phyloP scores from a whole-genome alignment of 139 green algal species.

The Mychonastes homosphaera region DNA sequence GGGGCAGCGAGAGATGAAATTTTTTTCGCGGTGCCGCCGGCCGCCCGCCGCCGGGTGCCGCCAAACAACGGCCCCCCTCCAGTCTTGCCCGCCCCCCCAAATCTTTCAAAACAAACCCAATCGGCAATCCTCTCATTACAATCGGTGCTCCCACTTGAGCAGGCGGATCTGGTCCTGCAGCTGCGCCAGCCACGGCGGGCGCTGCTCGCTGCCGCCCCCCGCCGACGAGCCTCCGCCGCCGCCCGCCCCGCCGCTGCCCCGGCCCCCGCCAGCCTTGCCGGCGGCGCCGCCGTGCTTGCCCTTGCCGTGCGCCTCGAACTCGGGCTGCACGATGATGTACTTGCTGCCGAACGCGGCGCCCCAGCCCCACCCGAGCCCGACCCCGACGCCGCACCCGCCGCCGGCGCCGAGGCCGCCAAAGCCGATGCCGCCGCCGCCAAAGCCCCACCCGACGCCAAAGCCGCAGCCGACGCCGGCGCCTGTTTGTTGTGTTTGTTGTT shows the following conservation, averaged over 20 bases:
- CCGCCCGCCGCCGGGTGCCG: too few relatives aligned
- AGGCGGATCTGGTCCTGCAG: constrained; percentile 21
- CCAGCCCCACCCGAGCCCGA: constrained; percentile 44
- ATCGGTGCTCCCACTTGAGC: constrained; percentile 20
- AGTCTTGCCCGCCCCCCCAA: too few relatives aligned
- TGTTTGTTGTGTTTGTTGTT: constrained; percentile 17
- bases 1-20: too few relatives aligned
- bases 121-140: too few relatives aligned
- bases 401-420: constrained; percentile 20
- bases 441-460: constrained; percentile 49
- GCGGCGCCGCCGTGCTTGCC: neutral
- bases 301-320: constrained; percentile 15
- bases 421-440: constrained; percentile 19
- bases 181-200: constrained; percentile 17
- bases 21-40: too few relatives aligned
- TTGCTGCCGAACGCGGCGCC: constrained; percentile 38
- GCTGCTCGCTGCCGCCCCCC: too few relatives aligned
- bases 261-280: too few relatives aligned
- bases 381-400: constrained; percentile 42
- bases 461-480: constrained; percentile 39
- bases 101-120: too few relatives aligned
- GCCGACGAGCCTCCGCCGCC: too few relatives aligned
- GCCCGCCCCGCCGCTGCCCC: too few relatives aligned
- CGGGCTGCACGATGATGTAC: constrained; percentile 44
- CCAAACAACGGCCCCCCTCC: too few relatives aligned